These are phyloP conservation scores for Pseudodiploospora longispora DNA, from an alignment of 2,329 filamentous ascomycete species.

Conservation along the genomic window DNA sequence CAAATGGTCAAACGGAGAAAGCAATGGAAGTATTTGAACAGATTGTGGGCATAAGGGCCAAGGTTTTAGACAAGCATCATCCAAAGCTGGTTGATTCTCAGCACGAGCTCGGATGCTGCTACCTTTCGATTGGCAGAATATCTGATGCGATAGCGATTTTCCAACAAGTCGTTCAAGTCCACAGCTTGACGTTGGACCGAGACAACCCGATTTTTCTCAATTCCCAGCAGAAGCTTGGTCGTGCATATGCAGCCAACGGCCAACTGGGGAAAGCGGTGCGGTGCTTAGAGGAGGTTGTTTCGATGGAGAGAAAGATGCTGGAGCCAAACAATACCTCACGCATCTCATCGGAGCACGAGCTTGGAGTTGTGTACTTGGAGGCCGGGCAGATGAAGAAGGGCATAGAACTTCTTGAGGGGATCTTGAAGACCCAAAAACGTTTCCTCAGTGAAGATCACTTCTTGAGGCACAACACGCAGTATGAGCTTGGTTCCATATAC, in stretches of 20 bases:
- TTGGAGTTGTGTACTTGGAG: background rate
- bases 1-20: slow-evolving; percentile 1
- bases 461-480: slow-evolving; percentile 4
- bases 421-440: background rate
- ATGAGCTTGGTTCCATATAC: slow-evolving; percentile 6
- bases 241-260: background rate
- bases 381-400: background rate
- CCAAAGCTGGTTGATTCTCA: background rate
- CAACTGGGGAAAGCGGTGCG: background rate
- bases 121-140: background rate
- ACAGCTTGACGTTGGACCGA: background rate
- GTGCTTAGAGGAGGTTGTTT: background rate
- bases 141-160: slow-evolving; percentile 1
- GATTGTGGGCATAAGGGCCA: too few relatives aligned
- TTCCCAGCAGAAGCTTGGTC: background rate
- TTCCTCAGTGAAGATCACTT: slow-evolving; percentile 1
- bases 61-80: background rate
- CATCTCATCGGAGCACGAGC: slow-evolving; percentile 1
- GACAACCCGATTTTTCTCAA: background rate
- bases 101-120: slow-evolving; percentile 5
- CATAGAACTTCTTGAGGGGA: slow-evolving; percentile 2
- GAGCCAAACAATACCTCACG: background rate
- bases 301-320: background rate
- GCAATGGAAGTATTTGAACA: slow-evolving; percentile 1
- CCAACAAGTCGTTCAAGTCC: background rate